Evolutionary conservation across 169 alveolate genomes (phyloP), one percentile per base, ranked within the genome.

Genomic region (Plasmodium inui): DNA sequence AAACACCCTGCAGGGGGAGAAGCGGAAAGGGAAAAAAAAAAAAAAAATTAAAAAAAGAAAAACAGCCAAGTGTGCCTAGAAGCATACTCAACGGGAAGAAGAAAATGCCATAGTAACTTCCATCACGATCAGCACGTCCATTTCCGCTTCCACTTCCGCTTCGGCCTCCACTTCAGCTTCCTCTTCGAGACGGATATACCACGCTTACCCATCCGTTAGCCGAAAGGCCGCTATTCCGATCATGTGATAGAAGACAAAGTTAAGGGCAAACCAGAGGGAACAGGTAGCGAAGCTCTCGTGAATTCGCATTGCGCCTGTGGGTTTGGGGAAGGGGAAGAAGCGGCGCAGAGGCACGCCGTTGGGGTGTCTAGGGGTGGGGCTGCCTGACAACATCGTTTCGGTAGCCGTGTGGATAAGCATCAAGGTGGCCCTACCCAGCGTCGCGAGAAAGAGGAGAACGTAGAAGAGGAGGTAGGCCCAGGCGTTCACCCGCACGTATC

Each of bases 231-330:
- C 30, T 30, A 73, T 73, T 37, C 28, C 19, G 14, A 84, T 50
- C 30, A 41, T 28, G 67, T 84, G 93, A 26, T 84, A 84, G 34
- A 84, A 67, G 79, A 32, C 28, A 55, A 84, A 84, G 61, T 50
- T 72, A 26, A 74, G 39, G 5, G 34, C 6, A 53, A 84, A 84
- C 28, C 71, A 32, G 26, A 84, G 61, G 41, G 57, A 84, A 72
- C 83, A 44, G 39, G 39, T 84, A n/a, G 80, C 12, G 41, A 73
- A 28, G 26, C 80, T 84, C 61, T 73, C 93, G 0, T 32, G 34
- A 73, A 73, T 74, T 84, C 78, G 67, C 39, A 84, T 14, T 72
- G 41, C 17, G 5, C 53, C 93, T 84, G 55, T 74, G 10, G 19
- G 9, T 22, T 67, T 67, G 34, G 37, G n/a, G 26, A 50, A 50